Conservation (phyloP, 768 basidiomycete species). For the Termitomyces eurrhizus region DNA sequence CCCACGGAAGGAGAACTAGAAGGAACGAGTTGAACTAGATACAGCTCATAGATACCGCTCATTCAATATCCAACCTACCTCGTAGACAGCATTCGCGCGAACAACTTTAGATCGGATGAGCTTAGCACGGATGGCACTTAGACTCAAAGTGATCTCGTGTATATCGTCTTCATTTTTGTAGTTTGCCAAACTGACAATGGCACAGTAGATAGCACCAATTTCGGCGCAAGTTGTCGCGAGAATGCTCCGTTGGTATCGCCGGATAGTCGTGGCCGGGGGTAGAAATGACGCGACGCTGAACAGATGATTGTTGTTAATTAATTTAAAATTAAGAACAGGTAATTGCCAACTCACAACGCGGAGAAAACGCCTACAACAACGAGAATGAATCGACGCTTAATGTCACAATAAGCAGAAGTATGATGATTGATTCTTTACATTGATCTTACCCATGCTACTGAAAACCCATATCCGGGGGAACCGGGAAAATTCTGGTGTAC, state of each 20-base stretch:
- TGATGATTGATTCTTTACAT: not conserved
- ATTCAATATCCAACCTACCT: conserved; percentile 36
- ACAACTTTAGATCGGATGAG: conserved; percentile 56
- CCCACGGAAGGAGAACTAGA: conserved; percentile 70
- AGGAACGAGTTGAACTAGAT: no score
- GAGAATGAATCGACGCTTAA: conserved; percentile 60
- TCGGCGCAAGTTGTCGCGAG: conserved; percentile 67
- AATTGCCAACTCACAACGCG: conserved; percentile 55
- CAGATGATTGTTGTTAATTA: not conserved
- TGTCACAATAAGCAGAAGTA: not conserved
- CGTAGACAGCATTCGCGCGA: conserved; percentile 59
- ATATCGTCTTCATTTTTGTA: conserved; percentile 47
- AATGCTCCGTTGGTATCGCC: conserved; percentile 65
- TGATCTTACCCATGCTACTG: conserved; percentile 64
- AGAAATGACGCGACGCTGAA: conserved; percentile 63
- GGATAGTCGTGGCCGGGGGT: conserved; percentile 73
- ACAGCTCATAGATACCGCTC: no score
- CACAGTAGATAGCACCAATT: conserved; percentile 70
- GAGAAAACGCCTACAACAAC: conserved; percentile 70
- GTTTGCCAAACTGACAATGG: conserved; percentile 69
- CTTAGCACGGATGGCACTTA: conserved; percentile 75
- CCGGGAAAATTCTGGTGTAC: conserved; percentile 41
- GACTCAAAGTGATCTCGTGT: conserved; percentile 52
- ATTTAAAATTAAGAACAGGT: not conserved
- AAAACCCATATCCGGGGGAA: conserved; percentile 55